A percentile compares a stretch with the other conserved stretches of the same genome.
These are phyloP conservation scores for Saururus chinensis DNA, from an alignment of 164 flowering plant genomes.

Conservation along the genomic window DNA sequence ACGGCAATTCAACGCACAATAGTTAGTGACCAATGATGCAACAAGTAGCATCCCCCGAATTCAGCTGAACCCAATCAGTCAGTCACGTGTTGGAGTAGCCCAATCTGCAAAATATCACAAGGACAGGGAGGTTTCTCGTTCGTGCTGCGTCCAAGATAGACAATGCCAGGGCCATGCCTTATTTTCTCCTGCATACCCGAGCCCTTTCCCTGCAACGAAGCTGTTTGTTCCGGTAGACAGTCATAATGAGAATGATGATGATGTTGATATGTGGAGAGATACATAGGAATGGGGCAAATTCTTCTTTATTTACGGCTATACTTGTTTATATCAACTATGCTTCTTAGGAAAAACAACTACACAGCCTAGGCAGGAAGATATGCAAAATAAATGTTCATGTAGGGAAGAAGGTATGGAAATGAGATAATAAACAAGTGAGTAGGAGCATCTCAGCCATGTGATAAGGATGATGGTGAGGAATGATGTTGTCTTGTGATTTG, in stretches of 20 bases:
- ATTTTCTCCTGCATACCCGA: conserved; percentile 5
- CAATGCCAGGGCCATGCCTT: conserved; percentile 11
- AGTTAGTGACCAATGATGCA: conserved; percentile 1
- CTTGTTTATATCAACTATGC: too few relatives aligned
- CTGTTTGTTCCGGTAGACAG: conserved; percentile 2
- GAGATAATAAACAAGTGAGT: neutral
- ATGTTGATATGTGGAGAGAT: conserved; percentile 7
- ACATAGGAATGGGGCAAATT: conserved; percentile 1
- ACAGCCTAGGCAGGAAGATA: neutral
- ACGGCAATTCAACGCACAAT: conserved; percentile 17
- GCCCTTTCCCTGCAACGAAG: neutral
- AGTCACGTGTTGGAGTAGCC: neutral
- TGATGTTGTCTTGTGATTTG: conserved; percentile 21
- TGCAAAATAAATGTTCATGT: neutral
- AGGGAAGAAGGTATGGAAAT: conserved; percentile 15
- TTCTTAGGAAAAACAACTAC: neutral
- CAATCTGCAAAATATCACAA: neutral
- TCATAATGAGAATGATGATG: conserved; percentile 20
- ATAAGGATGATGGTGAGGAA: conserved; percentile 35
- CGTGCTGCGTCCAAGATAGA: conserved; percentile 17
- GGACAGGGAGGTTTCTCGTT: neutral
- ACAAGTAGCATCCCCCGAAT: neutral
- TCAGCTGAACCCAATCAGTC: neutral
- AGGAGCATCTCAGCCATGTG: conserved; percentile 24
- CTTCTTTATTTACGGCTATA: neutral